A percentile compares a stretch with the other conserved stretches of the same genome.
Conservation (phyloP, 2,329 filamentous ascomycete species). For the Tolypocladium ovalisporum region DNA sequence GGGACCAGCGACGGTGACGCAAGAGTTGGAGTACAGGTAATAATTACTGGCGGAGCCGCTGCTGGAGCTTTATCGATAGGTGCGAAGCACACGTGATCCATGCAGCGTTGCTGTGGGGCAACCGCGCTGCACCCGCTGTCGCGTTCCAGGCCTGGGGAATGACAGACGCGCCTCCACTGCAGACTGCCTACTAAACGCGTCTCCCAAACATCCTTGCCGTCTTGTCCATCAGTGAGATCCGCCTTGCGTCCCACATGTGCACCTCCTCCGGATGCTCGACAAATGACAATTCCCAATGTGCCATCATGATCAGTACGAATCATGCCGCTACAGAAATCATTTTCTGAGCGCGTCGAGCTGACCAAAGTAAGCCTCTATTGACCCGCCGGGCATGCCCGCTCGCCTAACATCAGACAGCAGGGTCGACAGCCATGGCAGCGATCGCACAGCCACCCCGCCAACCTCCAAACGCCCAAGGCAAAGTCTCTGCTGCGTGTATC, state of each 20-base stretch:
- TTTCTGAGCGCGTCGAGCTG: slow-evolving; percentile 22
- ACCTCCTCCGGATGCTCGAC: slow-evolving; percentile 3
- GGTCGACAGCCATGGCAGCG: slow-evolving; percentile 40
- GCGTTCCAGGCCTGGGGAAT: not conserved
- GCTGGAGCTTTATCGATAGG: slow-evolving; percentile 1
- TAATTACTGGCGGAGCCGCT: not conserved
- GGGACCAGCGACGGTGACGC: not conserved
- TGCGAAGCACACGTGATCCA: not conserved
- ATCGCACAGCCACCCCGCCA: slow-evolving; percentile 38
- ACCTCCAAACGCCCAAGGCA: slow-evolving; percentile 20
- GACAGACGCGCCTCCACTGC: not conserved
- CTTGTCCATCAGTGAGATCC: not conserved
- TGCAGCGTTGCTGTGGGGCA: not conserved
- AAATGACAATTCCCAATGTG: slow-evolving; percentile 8
- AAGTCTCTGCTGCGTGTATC: slow-evolving; percentile 39
- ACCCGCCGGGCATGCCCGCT: slow-evolving; percentile 4
- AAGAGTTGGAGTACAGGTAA: not conserved
- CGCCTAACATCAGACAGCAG: slow-evolving; percentile 11
- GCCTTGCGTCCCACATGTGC: not conserved
- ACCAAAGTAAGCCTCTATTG: slow-evolving; percentile 17
- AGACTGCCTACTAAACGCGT: not conserved
- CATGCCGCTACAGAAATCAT: slow-evolving; percentile 31
- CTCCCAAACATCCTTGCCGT: not conserved
- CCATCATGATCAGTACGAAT: slow-evolving; percentile 7
- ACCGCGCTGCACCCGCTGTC: not conserved